Conservation (phyloP, 2,329 filamentous ascomycete species). For the Alternaria sp. region DNA sequence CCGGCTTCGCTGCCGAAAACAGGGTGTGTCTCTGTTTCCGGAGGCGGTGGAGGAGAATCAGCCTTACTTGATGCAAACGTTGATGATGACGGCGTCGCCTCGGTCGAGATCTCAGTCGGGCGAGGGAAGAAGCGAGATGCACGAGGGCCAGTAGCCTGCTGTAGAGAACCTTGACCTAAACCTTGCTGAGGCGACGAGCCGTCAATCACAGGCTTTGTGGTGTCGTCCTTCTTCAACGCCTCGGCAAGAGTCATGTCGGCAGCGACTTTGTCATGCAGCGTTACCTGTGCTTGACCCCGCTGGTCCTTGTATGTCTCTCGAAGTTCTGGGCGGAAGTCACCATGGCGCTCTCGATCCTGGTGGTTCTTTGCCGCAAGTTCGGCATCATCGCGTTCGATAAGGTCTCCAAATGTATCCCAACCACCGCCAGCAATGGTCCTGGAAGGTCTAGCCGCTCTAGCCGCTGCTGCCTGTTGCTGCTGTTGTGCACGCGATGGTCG, state of each 20-base stretch:
- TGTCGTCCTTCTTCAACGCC: constrained; percentile 39
- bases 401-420: constrained; percentile 45
- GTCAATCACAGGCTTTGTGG: constrained; percentile 33
- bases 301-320: constrained; percentile 46
- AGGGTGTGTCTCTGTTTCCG: constrained; percentile 77
- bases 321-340: constrained; percentile 45
- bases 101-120: constrained; percentile 35
- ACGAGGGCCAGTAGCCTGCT: constrained; percentile 38
- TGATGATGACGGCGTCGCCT: constrained; percentile 31
- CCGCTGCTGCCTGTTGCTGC: constrained; percentile 13
- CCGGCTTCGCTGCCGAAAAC: constrained; percentile 73
- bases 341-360: constrained; percentile 40
- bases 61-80: constrained; percentile 30
- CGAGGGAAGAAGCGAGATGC: constrained; percentile 52
- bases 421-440: constrained; percentile 41
- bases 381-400: constrained; percentile 44
- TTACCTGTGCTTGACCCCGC: constrained; percentile 42
- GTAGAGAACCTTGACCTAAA: constrained; percentile 33
- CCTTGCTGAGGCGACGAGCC: constrained; percentile 33
- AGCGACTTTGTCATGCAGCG: constrained; percentile 37
- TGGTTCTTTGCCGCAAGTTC: constrained; percentile 34
- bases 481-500: constrained; percentile 25
- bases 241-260: constrained; percentile 24
- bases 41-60: constrained; percentile 62
- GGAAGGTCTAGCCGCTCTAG: constrained; percentile 37